Conservation (phyloP, 2,329 filamentous ascomycete genomes). For the Pseudocercospora vitis region DNA sequence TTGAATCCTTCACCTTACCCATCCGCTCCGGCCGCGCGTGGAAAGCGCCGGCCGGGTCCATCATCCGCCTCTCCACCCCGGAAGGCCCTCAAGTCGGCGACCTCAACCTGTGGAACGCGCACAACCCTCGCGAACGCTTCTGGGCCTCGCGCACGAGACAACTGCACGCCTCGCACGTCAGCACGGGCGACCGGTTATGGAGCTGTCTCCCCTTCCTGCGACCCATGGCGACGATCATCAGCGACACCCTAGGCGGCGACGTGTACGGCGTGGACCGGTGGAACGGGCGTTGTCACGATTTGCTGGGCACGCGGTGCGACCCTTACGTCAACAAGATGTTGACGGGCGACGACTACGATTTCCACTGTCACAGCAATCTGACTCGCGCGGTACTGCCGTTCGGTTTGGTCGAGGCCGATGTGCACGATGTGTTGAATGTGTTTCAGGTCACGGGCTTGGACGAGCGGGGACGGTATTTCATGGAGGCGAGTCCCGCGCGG, state of each 20-base stretch:
- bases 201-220: slow-evolving; percentile 74
- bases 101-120: slow-evolving; percentile 75
- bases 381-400: slow-evolving; percentile 68
- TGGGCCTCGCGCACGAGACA: slow-evolving; percentile 80
- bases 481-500: slow-evolving; percentile 62
- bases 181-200: slow-evolving; percentile 72
- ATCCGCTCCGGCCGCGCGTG: slow-evolving; percentile 74
- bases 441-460: slow-evolving; percentile 83
- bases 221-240: slow-evolving; percentile 67
- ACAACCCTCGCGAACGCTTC: slow-evolving; percentile 76
- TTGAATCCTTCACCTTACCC: slow-evolving; percentile 54
- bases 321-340: slow-evolving; percentile 79
- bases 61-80: slow-evolving; percentile 69
- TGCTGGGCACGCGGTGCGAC: slow-evolving; percentile 80
- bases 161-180: slow-evolving; percentile 73
- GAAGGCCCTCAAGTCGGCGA: slow-evolving; percentile 77
- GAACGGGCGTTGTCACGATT: slow-evolving; percentile 71
- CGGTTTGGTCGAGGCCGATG: slow-evolving; percentile 69
- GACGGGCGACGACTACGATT: slow-evolving; percentile 70
- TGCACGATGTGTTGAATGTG: slow-evolving; percentile 83
- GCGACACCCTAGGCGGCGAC: slow-evolving; percentile 59
- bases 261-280: slow-evolving; percentile 45
- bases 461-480: slow-evolving; percentile 71
- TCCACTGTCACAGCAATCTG: slow-evolving; percentile 81
- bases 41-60: slow-evolving; percentile 65